These are phyloP conservation scores for Xylaria sp. DNA, from an alignment of 2,329 filamentous ascomycete species.

Conservation along the genomic window DNA sequence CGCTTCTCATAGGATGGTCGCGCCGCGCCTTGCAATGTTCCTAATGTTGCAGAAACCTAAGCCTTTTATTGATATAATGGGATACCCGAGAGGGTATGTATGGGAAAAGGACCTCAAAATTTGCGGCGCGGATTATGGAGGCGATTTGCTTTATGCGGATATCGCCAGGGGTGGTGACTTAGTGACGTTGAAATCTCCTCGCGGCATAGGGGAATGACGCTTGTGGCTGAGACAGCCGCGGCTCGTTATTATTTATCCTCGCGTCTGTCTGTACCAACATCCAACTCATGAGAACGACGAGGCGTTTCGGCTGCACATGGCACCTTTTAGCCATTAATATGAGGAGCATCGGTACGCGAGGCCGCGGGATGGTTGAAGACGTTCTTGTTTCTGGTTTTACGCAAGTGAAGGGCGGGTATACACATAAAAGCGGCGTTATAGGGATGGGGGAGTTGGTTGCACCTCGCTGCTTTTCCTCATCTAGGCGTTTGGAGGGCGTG, in stretches of 20 bases:
- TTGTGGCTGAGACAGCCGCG: slow-evolving; percentile 24
- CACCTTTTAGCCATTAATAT: slow-evolving; percentile 40
- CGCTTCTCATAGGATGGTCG: slow-evolving; percentile 64
- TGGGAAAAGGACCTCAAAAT: slow-evolving; percentile 29
- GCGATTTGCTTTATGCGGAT: slow-evolving; percentile 5
- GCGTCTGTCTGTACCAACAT: slow-evolving; percentile 55
- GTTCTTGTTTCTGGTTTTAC: slow-evolving; percentile 44
- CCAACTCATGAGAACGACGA: slow-evolving; percentile 49
- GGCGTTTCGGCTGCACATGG: slow-evolving; percentile 47
- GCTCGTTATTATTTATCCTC: slow-evolving; percentile 39
- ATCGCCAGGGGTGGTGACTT: slow-evolving; percentile 30
- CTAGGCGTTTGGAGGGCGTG: slow-evolving; percentile 42
- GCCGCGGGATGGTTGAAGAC: slow-evolving; percentile 37
- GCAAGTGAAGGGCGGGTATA: slow-evolving; percentile 53
- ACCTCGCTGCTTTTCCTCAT: slow-evolving; percentile 40
- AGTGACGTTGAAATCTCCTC: slow-evolving; percentile 40
- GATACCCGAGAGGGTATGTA: background rate
- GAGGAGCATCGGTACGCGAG: slow-evolving; percentile 38
- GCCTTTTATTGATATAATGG: slow-evolving; percentile 14
- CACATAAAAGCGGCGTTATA: slow-evolving; percentile 59
- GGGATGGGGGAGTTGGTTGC: slow-evolving; percentile 43
- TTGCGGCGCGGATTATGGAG: slow-evolving; percentile 13
- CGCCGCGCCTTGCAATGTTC: slow-evolving; percentile 34
- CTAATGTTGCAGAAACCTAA: slow-evolving; percentile 20
- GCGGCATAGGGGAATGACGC: slow-evolving; percentile 36